Evolutionary conservation across 805 yeast species (phyloP).

Genomic region (Ogataea ramenticola): DNA sequence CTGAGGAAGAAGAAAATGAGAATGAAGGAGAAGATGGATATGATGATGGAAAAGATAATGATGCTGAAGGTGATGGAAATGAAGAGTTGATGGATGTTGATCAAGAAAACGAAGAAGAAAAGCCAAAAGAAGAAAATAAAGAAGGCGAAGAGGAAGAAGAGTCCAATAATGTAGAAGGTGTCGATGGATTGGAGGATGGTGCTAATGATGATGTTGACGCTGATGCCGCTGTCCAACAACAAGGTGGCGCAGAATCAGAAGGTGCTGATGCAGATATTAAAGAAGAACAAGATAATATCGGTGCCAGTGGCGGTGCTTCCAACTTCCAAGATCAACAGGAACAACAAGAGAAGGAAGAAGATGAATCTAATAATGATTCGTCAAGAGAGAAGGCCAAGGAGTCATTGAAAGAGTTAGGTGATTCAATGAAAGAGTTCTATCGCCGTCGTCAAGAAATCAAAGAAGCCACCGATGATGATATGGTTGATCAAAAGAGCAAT

Average conservation of each 20-base stretch:
- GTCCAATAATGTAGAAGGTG: neutral
- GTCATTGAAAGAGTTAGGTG: slow-evolving; percentile 84
- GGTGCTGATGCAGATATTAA: slow-evolving; percentile 31
- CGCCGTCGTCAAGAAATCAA: slow-evolving; percentile 83
- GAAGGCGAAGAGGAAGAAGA: slow-evolving; percentile 4
- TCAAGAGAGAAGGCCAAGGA: slow-evolving; percentile 66
- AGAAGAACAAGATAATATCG: slow-evolving; percentile 51
- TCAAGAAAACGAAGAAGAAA: slow-evolving; percentile 18
- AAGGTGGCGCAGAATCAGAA: slow-evolving; percentile 26
- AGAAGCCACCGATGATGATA: slow-evolving; percentile 52
- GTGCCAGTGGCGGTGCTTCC: slow-evolving; percentile 51
- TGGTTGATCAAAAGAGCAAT: slow-evolving; percentile 46
- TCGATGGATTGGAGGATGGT: slow-evolving; percentile 25
- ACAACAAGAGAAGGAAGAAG: slow-evolving; percentile 35
- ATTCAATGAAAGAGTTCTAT: slow-evolving; percentile 84
- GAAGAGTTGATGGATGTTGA: slow-evolving; percentile 24
- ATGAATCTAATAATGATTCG: slow-evolving; percentile 38
- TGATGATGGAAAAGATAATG: slow-evolving; percentile 17
- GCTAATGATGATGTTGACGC: slow-evolving; percentile 24
- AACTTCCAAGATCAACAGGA: slow-evolving; percentile 32
- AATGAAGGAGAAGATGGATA: slow-evolving; percentile 23
- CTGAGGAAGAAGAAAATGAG: slow-evolving; percentile 19
- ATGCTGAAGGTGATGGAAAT: slow-evolving; percentile 19
- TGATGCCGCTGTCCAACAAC: slow-evolving; percentile 28
- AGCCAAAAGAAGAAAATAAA: slow-evolving; percentile 8